These are phyloP conservation scores for Lophium mytilinum DNA, from an alignment of 495 filamentous ascomycete species.

Conservation along the genomic window DNA sequence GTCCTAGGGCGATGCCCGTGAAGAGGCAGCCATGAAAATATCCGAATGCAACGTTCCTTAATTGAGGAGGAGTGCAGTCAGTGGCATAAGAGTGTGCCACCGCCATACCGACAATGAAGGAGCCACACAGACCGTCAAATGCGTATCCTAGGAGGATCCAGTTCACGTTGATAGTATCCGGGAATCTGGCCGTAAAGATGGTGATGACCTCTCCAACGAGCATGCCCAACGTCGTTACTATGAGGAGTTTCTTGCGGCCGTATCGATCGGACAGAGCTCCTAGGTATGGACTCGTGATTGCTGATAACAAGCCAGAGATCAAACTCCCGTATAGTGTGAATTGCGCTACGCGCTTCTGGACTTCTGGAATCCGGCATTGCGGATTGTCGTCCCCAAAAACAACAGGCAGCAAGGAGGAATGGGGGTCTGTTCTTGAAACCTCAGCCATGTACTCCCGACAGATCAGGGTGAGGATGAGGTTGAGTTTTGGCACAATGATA, in stretches of 20 bases:
- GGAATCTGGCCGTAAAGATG: constrained; percentile 64
- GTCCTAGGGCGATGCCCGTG: constrained; percentile 74
- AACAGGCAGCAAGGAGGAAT: constrained; percentile 53
- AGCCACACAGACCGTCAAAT: constrained; percentile 76
- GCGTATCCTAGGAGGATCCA: constrained; percentile 66
- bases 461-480: constrained; percentile 70
- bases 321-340: constrained; percentile 70
- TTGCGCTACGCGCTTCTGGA: constrained; percentile 65
- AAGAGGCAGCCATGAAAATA: constrained; percentile 86
- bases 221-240: constrained; percentile 56
- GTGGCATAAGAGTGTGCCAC: constrained; percentile 75
- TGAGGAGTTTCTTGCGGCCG: constrained; percentile 66
- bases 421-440: constrained; percentile 45
- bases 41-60: constrained; percentile 77
- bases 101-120: constrained; percentile 75
- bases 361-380: constrained; percentile 63
- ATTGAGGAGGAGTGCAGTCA: constrained; percentile 74
- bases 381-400: constrained; percentile 57
- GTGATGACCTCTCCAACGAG: constrained; percentile 64
- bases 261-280: constrained; percentile 83
- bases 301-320: constrained; percentile 60
- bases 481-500: constrained; percentile 67
- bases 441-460: constrained; percentile 73
- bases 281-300: constrained; percentile 70
- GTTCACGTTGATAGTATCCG: constrained; percentile 60